These are phyloP conservation scores for Neofusicoccum cordaticola DNA, from an alignment of 2,329 filamentous ascomycete species.

Conservation along the genomic window DNA sequence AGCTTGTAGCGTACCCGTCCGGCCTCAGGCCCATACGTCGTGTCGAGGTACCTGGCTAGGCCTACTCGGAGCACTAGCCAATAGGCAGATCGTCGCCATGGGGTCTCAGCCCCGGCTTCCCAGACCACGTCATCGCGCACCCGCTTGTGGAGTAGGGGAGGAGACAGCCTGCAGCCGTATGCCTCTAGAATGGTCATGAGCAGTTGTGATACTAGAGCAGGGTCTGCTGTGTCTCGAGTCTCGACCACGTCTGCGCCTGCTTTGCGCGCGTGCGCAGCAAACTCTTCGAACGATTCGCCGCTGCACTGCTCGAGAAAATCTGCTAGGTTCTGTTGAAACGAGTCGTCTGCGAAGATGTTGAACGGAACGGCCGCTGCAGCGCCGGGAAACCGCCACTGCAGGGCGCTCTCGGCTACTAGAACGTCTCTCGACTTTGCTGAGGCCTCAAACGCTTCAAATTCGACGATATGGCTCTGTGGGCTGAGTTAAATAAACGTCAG, in stretches of 20 bases:
- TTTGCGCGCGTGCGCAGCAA: slow-evolving; percentile 54
- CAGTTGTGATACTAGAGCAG: slow-evolving; percentile 58
- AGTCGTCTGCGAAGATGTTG: slow-evolving; percentile 35
- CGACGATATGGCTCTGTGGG: slow-evolving; percentile 20
- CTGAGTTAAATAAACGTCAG: neutral
- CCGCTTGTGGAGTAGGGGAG: slow-evolving; percentile 52
- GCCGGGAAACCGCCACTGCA: slow-evolving; percentile 61
- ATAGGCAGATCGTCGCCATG: slow-evolving; percentile 62
- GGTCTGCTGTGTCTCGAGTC: slow-evolving; percentile 56
- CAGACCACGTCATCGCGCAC: slow-evolving; percentile 62
- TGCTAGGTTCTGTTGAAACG: slow-evolving; percentile 50
- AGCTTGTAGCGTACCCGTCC: slow-evolving; percentile 58
- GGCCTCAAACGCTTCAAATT: slow-evolving; percentile 62
- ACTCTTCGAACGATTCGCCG: slow-evolving; percentile 51
- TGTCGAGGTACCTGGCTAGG: slow-evolving; percentile 51
- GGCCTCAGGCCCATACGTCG: slow-evolving; percentile 36
- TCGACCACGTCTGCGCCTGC: slow-evolving; percentile 51
- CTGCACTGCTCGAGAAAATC: slow-evolving; percentile 57
- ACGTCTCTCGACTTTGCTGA: slow-evolving; percentile 54
- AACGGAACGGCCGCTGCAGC: slow-evolving; percentile 49
- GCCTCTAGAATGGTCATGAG: slow-evolving; percentile 60
- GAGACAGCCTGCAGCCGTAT: slow-evolving; percentile 43
- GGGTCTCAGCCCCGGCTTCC: slow-evolving; percentile 42
- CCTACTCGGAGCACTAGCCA: slow-evolving; percentile 63
- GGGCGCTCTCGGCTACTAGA: slow-evolving; percentile 49